Base-by-base conservation (phyloP, 2,329 filamentous ascomycete species). In the Alternaria sp. region DNA sequence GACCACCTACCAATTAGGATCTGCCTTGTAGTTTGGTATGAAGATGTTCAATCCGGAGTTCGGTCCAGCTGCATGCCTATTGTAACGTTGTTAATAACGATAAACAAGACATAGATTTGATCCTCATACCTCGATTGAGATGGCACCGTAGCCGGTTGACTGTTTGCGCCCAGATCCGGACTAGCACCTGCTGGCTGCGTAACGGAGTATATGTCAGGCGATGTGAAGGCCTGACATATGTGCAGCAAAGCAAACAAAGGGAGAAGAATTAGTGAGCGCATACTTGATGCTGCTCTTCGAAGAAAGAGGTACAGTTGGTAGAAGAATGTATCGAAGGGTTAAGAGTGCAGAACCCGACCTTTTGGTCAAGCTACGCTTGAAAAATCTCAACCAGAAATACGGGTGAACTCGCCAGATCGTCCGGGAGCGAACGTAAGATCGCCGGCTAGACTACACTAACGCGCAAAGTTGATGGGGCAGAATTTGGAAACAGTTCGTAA, bases 191-290 rank as follows among this genome's bases (percentile, higher is more conserved):
- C 40, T 20, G 58, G 58, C 34, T 52, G 46, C 7, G 51, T 50
- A 41, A 60, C 20, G 12, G 54, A 46, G 20, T 60, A 60, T 28
- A 60, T 57, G 12, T 60, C 48, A 41, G 58, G 58, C 41, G 58
- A 46, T n/a, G 18, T n/a, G 27, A 60, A 57, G n/a, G 46, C 58
- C 28, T 48, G 46, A 36, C 58, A 60, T 60, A 30, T 27, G n/a
- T 60, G 58, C 18, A 52, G 28, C 22, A 60, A 4, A 22, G 20
- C 40, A 30, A 60, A 53, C 8, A 60, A 12, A 11, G 41, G 40
- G 9, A 60, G 34, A 22, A 60, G 40, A 36, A 60, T 52, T 4
- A 57, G 57, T 12, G 54, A 40, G 18, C 41, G 58, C 58, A 60
- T 60, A 27, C 20, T 60, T 41, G 38, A 51, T 34, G 53, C 40